Evolutionary conservation across 805 yeast species (phyloP).

Genomic region (Diddensiella transvaalensis): DNA sequence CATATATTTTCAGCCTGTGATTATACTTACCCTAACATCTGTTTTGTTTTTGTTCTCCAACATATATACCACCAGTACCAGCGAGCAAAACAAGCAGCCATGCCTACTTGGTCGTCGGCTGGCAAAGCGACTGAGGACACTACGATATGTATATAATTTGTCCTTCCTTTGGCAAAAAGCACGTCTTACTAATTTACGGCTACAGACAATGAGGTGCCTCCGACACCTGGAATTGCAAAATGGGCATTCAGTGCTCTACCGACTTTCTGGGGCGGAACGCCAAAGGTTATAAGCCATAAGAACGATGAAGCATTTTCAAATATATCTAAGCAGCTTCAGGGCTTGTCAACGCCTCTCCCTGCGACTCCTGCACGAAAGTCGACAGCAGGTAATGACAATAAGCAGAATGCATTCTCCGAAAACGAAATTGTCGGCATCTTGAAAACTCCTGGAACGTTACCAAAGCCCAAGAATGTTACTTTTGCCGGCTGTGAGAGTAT

Average conservation of each 20-base stretch:
- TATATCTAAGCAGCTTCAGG: not conserved
- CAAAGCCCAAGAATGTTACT: slow-evolving; percentile 19
- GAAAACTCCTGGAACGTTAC: slow-evolving; percentile 22
- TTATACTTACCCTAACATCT: no score
- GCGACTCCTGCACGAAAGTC: slow-evolving; percentile 2
- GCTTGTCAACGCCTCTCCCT: not conserved
- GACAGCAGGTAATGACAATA: slow-evolving; percentile 2
- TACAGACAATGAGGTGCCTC: slow-evolving; percentile 18
- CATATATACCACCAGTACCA: no score
- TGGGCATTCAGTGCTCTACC: slow-evolving; percentile 25
- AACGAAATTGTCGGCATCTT: slow-evolving; percentile 12
- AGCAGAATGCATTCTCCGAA: not conserved
- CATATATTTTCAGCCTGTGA: no score
- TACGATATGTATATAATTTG: no score
- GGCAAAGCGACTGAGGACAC: no score
- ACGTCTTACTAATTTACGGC: no score
- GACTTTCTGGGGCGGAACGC: slow-evolving; percentile 22
- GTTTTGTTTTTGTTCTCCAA: no score
- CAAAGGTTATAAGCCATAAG: slow-evolving; percentile 12
- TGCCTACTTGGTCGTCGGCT: no score
- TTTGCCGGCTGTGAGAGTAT: slow-evolving; percentile 15
- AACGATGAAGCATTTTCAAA: slow-evolving; percentile 7
- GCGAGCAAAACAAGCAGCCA: no score
- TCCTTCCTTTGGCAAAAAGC: no score
- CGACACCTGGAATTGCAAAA: slow-evolving; percentile 22